These are phyloP conservation scores for Aspergillus sp. DNA, from an alignment of 2,329 filamentous ascomycete genomes.

Conservation along the genomic window DNA sequence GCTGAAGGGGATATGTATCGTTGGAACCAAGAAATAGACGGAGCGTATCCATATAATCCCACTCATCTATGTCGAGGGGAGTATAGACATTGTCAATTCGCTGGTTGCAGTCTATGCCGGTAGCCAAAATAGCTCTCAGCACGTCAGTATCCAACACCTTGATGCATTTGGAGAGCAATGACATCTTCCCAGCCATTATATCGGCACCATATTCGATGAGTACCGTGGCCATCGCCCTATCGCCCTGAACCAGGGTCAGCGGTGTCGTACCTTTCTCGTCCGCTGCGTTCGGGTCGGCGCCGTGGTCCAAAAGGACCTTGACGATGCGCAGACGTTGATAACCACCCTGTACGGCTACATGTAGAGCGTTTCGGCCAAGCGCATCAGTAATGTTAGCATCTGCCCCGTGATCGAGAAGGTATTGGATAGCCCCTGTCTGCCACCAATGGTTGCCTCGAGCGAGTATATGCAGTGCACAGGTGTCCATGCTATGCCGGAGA, in stretches of 20 bases:
- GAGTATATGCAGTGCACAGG: background rate
- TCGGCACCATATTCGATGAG: background rate
- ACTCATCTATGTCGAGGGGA: no score
- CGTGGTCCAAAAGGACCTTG: background rate
- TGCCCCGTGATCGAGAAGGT: background rate
- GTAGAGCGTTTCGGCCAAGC: background rate
- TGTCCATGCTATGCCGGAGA: background rate
- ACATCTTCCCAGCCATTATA: background rate
- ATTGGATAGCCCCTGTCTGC: background rate
- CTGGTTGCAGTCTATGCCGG: background rate
- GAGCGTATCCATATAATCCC: no score
- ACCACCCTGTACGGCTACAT: background rate
- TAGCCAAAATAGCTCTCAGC: background rate
- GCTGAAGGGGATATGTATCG: background rate
- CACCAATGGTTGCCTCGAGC: slow-evolving; percentile 5
- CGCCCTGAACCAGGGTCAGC: background rate
- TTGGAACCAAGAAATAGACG: background rate
- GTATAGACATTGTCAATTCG: background rate
- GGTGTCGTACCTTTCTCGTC: background rate
- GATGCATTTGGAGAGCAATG: background rate
- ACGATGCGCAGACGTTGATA: background rate
- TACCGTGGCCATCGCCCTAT: background rate
- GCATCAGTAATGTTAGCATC: background rate
- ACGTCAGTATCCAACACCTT: background rate
- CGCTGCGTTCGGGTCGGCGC: background rate